A percentile compares a stretch with the other conserved stretches of the same genome.
Evolutionary conservation across 148 eudicot species (phyloP).

Genomic region (Rhododendron ferrugineum): DNA sequence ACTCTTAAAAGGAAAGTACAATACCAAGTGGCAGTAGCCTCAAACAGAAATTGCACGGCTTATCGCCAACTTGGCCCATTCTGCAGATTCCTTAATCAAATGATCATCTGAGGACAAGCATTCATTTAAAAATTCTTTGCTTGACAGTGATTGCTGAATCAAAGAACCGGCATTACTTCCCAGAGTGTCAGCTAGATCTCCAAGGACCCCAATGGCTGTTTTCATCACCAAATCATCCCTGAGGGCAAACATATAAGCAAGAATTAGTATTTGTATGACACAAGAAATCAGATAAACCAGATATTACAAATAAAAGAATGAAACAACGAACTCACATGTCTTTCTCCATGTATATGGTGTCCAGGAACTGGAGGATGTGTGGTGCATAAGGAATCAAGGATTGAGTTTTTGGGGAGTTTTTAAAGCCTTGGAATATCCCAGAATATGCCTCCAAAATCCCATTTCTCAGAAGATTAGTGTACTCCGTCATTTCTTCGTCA

Average conservation of each 20-base stretch:
- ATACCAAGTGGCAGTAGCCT: conserved; percentile 38
- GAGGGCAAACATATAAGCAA: conserved; percentile 7
- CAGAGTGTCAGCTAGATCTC: conserved; percentile 94
- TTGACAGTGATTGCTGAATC: conserved; percentile 79
- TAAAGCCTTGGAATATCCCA: conserved; percentile 89
- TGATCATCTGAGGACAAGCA: conserved; percentile 84
- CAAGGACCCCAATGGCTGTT: conserved; percentile 91
- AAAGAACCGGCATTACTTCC: conserved; percentile 72
- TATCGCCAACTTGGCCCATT: conserved; percentile 88
- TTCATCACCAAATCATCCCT: conserved; percentile 96
- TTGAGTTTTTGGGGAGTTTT: conserved; percentile 74
- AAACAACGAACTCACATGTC: conserved; percentile 62
- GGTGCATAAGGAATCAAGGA: conserved; percentile 66
- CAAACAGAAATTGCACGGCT: conserved; percentile 69
- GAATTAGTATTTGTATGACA: not conserved
- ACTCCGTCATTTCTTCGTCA: conserved; percentile 79
- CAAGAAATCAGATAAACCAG: not conserved
- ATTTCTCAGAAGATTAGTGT: conserved; percentile 69
- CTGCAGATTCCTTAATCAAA: conserved; percentile 93
- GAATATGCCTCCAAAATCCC: conserved; percentile 92
- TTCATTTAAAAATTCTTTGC: conserved; percentile 70
- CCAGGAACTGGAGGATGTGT: conserved; percentile 73
- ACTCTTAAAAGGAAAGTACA: conserved; percentile 47
- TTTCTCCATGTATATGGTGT: conserved; percentile 78
- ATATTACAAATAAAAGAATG: not conserved